These are phyloP conservation scores for Cytospora piceae DNA, from an alignment of 2,329 filamentous ascomycete genomes.

Conservation along the genomic window DNA sequence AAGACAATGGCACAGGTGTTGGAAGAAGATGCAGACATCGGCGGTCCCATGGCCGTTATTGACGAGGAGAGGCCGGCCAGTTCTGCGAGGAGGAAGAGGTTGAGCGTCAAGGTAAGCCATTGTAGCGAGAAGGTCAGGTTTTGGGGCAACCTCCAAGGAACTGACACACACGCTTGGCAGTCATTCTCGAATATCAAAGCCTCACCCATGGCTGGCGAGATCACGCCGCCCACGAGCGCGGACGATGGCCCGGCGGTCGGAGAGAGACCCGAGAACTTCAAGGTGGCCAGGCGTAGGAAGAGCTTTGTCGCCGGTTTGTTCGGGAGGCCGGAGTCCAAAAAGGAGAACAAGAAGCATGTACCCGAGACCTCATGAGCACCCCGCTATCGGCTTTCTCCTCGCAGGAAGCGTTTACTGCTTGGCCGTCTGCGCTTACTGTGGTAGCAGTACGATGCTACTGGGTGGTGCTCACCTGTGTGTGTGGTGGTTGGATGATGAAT, in stretches of 20 bases:
- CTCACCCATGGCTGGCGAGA: constrained; percentile 24
- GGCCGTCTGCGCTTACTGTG: not conserved
- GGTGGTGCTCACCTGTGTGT: not conserved
- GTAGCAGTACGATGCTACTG: not conserved
- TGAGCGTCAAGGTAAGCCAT: constrained; percentile 42
- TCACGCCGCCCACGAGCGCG: constrained; percentile 31
- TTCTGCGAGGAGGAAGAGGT: constrained; percentile 36
- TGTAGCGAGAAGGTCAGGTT: too few relatives aligned
- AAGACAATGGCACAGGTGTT: constrained; percentile 71
- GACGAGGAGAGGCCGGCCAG: constrained; percentile 27
- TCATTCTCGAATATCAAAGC: constrained; percentile 40
- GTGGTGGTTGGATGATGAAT: not conserved
- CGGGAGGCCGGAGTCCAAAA: constrained; percentile 37
- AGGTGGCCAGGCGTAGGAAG: constrained; percentile 46
- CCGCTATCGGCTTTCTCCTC: not conserved
- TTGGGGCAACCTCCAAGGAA: not conserved
- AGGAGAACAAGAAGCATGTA: constrained; percentile 27
- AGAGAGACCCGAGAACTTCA: constrained; percentile 28
- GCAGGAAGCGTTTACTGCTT: not conserved
- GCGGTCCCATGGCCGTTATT: constrained; percentile 40
- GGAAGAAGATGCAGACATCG: constrained; percentile 51
- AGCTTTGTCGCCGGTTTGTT: constrained; percentile 54
- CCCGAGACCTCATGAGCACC: constrained; percentile 5
- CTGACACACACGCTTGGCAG: constrained; percentile 34
- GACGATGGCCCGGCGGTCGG: constrained; percentile 21